Conservation (phyloP, 257 asterid species). For the Penstemon davidsonii region DNA sequence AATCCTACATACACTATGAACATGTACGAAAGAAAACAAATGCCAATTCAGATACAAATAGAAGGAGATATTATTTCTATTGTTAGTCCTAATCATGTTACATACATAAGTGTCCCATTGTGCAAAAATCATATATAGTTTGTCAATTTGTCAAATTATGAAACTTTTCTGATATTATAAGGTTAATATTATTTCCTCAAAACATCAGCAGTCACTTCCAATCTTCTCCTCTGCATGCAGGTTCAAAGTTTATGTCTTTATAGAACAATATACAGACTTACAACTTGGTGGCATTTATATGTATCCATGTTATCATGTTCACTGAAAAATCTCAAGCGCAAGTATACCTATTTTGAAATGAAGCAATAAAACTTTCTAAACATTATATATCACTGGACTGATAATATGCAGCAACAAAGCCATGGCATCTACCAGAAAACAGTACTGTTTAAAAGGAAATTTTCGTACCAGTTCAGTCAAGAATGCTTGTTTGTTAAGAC, state of each 20-base stretch:
- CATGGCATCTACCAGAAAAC: conserved; percentile 25
- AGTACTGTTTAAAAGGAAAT: conserved; percentile 25
- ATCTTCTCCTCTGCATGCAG: not conserved
- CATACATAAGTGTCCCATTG: no score
- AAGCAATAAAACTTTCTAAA: not conserved
- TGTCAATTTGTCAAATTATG: no score
- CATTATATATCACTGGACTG: conserved; percentile 6
- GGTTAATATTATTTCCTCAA: not conserved
- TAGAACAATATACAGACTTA: not conserved
- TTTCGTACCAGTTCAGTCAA: conserved; percentile 80
- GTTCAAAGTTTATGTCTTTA: not conserved
- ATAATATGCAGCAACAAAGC: conserved; percentile 16
- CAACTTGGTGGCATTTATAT: not conserved
- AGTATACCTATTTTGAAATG: not conserved
- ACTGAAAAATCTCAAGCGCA: not conserved
- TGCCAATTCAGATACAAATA: no score
- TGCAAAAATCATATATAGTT: no score
- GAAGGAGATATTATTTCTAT: no score
- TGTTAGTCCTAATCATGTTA: no score
- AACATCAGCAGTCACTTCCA: not conserved
- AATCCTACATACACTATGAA: no score
- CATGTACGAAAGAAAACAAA: no score
- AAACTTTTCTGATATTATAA: no score
- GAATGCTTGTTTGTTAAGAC: conserved; percentile 97
- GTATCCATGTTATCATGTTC: not conserved